Evolutionary conservation across 768 basidiomycete genomes (phyloP).

Genomic region (Leccinum sublutescens): DNA sequence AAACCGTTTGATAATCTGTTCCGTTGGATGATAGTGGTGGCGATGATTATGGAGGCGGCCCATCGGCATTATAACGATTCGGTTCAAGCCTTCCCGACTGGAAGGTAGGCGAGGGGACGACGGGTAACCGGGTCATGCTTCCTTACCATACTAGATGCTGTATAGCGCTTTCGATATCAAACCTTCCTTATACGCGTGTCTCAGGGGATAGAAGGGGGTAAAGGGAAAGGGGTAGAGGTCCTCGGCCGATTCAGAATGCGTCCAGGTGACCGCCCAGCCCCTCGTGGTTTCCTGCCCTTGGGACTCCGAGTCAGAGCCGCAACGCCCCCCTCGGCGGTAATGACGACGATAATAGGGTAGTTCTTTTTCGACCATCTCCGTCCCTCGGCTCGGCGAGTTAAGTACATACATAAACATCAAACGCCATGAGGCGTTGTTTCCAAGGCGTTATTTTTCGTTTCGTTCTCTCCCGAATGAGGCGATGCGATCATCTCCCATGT

Average conservation of each 20-base stretch:
- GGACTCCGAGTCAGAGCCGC: not conserved
- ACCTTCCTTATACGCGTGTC: slow-evolving; percentile 25
- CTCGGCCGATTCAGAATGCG: not conserved
- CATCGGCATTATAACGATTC: not conserved
- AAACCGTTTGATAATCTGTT: not conserved
- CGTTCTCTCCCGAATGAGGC: slow-evolving; percentile 3
- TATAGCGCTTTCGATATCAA: slow-evolving; percentile 23
- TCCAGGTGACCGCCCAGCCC: slow-evolving; percentile 5
- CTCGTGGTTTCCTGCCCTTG: slow-evolving; percentile 28
- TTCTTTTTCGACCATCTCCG: slow-evolving; percentile 12
- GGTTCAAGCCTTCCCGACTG: not conserved
- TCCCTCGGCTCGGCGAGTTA: slow-evolving; percentile 6
- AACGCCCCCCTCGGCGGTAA: slow-evolving; percentile 6
- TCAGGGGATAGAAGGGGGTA: slow-evolving; percentile 7
- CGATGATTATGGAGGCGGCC: not conserved
- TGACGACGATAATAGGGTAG: slow-evolving; percentile 1
- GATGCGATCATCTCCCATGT: slow-evolving; percentile 1
- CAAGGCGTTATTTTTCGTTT: not conserved
- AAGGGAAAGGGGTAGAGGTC: not conserved
- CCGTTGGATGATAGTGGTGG: not conserved
- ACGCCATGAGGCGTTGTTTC: slow-evolving; percentile 6
- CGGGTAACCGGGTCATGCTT: slow-evolving; percentile 11
- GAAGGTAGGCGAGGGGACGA: not conserved
- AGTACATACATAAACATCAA: not conserved
- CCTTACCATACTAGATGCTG: not conserved